These are phyloP conservation scores for Stellera chamaejasme DNA, from an alignment of 345 rosid species.

Conservation along the genomic window DNA sequence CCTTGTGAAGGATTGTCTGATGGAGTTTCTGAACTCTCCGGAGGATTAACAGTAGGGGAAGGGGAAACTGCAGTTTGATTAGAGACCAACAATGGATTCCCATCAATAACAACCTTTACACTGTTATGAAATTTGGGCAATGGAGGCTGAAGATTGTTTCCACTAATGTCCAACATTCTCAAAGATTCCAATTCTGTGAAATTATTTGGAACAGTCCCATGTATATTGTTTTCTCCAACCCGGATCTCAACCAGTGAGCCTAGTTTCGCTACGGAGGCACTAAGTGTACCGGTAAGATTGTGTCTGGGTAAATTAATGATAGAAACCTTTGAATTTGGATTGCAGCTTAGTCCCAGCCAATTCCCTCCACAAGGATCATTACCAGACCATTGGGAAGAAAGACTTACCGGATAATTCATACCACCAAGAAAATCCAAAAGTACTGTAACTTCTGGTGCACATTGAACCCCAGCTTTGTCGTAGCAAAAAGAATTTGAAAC, in stretches of 20 bases:
- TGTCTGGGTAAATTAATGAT: constrained; percentile 36
- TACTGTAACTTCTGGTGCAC: constrained; percentile 31
- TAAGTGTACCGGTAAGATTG: constrained; percentile 34
- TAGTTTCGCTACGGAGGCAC: constrained; percentile 28
- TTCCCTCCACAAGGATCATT: constrained; percentile 22
- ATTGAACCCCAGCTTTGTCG: constrained; percentile 28
- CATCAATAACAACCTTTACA: constrained; percentile 29
- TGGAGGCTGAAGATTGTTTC: constrained; percentile 38
- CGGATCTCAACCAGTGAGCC: constrained; percentile 35
- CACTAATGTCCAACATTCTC: constrained; percentile 32
- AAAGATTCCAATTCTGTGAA: constrained; percentile 27
- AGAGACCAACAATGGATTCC: constrained; percentile 32
- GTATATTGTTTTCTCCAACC: constrained; percentile 26
- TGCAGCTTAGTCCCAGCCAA: constrained; percentile 29
- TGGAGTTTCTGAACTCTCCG: constrained; percentile 14
- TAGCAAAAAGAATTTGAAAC: constrained; percentile 38
- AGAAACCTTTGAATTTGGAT: constrained; percentile 19
- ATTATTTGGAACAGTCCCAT: constrained; percentile 32
- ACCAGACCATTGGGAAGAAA: constrained; percentile 39
- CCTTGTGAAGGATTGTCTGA: constrained; percentile 4
- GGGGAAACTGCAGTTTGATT: constrained; percentile 14
- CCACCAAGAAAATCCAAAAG: constrained; percentile 32
- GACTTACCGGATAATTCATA: constrained; percentile 27
- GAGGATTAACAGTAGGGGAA: constrained; percentile 14
- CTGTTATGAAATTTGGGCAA: constrained; percentile 29